phyloP scores from a whole-genome alignment of 805 yeast species.

The Metschnikowia hibisci region DNA sequence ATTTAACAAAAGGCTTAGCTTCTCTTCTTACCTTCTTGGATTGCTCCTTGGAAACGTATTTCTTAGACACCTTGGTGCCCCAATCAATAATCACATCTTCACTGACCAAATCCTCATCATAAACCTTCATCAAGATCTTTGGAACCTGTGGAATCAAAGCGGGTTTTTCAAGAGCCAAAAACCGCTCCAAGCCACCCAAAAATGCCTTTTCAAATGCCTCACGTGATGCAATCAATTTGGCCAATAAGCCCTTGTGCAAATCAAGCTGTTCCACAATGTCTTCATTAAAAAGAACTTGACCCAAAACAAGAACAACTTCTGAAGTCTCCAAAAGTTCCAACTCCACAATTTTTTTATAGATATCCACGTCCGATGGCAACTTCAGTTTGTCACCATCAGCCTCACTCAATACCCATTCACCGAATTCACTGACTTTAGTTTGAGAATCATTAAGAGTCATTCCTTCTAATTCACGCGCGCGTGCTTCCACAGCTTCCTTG shows the following conservation, averaged over 20 bases:
- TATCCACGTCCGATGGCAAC: constrained; percentile 81
- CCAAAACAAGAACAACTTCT: constrained; percentile 84
- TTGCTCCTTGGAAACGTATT: constrained; percentile 86
- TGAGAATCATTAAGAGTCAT: constrained; percentile 44
- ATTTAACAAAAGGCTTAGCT: constrained; percentile 90
- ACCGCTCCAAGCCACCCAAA: constrained; percentile 94
- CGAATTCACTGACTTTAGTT: constrained; percentile 67
- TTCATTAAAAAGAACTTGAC: constrained; percentile 82
- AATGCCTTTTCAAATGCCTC: constrained; percentile 79
- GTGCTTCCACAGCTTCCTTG: constrained; percentile 89
- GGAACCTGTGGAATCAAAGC: constrained; percentile 67
- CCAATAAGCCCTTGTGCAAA: constrained; percentile 77
- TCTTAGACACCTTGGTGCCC: constrained; percentile 90
- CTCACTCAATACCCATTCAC: constrained; percentile 74
- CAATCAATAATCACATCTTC: constrained; percentile 80
- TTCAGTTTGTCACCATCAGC: constrained; percentile 52
- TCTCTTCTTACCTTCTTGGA: constrained; percentile 94
- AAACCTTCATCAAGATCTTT: constrained; percentile 73
- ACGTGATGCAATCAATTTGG: constrained; percentile 61
- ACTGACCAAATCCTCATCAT: constrained; percentile 77
- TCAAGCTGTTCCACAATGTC: constrained; percentile 68
- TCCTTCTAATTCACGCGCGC: constrained; percentile 84
- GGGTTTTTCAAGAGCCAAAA: constrained; percentile 77
- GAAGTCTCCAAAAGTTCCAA: constrained; percentile 67
- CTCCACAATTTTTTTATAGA: constrained; percentile 84